Base-by-base conservation (phyloP, 1,139 yeast species). In the Zygoascus meyerae region DNA sequence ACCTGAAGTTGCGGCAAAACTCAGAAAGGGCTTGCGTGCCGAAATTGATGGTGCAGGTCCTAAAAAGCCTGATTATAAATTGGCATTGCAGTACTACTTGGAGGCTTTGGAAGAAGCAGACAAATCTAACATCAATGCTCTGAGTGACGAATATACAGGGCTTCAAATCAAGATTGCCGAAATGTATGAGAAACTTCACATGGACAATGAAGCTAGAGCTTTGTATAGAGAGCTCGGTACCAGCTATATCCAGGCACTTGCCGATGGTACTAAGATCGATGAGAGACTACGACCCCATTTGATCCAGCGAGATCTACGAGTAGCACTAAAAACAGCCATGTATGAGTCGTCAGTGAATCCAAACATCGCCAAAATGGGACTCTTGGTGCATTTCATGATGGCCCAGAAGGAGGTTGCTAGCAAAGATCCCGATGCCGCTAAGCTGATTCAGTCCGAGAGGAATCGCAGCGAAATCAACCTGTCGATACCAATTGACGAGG, bases 111-210 rank as follows among this genome's bases (percentile, higher is more conserved):
- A 71, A 40, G 69, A 64, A 47, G 77, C 79, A 18, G 71, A 71
- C 45, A 57, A 61, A 12, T 58, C 72, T 39, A 71, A 76, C 18
- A 62, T 86, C 67, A 77, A 78, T 52, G 74, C 73, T 14, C 59
- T 85, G 31, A 71, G 78, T 45, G 86, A 83, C 55, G 85, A 81
- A 57, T 84, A 81, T 59, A 89, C 97, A 0, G 95, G 96, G 0
- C 77, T 90, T 49, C 95, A 87, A 59, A 70, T 90, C 61, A 86
- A 89, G 60, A 71, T 86, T 37, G 95, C 85, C 2, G 95, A 89
- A 60, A 84, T 87, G 87, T 86, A 80, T 62, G 94, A 85, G 60
- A 69, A 81, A 44, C 66, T 85, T 53, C 72, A 71, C 31, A 73
- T 77, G 79, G 53, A 64, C 36, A 75, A 76, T 15, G 86, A 83